Conservation (phyloP, 2,329 filamentous ascomycete genomes). For the Pseudocercospora ulei region DNA sequence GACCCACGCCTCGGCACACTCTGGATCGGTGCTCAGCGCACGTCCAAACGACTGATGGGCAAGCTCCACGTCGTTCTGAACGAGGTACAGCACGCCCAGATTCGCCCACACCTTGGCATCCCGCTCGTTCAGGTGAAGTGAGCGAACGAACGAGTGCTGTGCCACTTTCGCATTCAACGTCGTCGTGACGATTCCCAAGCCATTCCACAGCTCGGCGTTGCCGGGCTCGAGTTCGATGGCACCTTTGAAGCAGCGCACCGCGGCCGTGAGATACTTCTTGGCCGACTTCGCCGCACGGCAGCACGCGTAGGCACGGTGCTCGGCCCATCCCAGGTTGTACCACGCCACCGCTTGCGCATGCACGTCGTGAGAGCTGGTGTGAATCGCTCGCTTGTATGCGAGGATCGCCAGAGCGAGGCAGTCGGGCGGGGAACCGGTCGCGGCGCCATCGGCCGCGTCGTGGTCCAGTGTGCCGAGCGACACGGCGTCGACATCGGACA, state of each 20-base stretch:
- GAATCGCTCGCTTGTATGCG: slow-evolving; percentile 76
- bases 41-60: slow-evolving; percentile 83
- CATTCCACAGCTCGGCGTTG: slow-evolving; percentile 95
- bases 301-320: slow-evolving; percentile 67
- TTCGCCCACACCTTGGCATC: slow-evolving; percentile 81
- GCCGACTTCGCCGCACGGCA: slow-evolving; percentile 49
- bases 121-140: slow-evolving; percentile 81
- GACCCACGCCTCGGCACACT: slow-evolving; percentile 87
- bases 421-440: slow-evolving; percentile 42
- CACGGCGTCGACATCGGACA: slow-evolving; percentile 61
- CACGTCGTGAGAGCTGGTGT: slow-evolving; percentile 59
- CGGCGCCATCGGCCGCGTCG: slow-evolving; percentile 24
- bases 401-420: slow-evolving; percentile 58
- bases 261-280: slow-evolving; percentile 63
- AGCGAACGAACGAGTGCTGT: slow-evolving; percentile 87
- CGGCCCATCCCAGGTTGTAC: slow-evolving; percentile 94
- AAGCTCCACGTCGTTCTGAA: slow-evolving; percentile 74
- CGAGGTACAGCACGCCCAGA: slow-evolving; percentile 70
- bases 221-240: slow-evolving; percentile 91
- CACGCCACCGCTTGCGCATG: slow-evolving; percentile 92
- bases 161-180: slow-evolving; percentile 75
- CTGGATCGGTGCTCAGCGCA: slow-evolving; percentile 87
- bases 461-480: slow-evolving; percentile 15
- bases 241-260: slow-evolving; percentile 84
- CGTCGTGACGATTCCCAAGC: slow-evolving; percentile 82